Conservation (phyloP, 2,329 filamentous ascomycete species). For the Pseudocercospora cruenta region DNA sequence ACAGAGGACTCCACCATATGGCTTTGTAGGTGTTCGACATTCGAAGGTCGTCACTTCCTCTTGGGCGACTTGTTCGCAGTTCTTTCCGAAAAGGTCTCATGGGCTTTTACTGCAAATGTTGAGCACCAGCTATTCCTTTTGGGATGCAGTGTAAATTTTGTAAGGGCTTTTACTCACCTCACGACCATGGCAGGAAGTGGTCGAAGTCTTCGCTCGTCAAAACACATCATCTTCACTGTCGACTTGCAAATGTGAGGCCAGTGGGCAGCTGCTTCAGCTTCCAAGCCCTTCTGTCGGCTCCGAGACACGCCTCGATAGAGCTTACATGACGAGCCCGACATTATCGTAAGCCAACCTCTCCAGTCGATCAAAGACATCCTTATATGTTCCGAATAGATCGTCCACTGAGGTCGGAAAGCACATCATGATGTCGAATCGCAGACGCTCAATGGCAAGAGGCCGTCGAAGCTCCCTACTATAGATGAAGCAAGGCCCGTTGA, state of each 20-base stretch:
- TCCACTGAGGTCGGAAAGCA: constrained; percentile 23
- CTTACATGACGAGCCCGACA: constrained; percentile 22
- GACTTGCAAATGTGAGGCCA: constrained; percentile 18
- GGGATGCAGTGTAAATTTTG: not conserved
- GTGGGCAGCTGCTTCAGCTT: constrained; percentile 20
- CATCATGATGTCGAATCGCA: constrained; percentile 20
- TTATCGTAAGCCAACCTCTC: constrained; percentile 24
- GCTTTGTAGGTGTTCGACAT: too few species aligned
- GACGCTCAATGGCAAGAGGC: constrained; percentile 13
- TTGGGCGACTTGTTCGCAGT: not conserved
- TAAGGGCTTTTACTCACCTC: not conserved
- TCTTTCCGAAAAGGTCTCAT: not conserved
- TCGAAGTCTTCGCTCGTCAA: too few species aligned
- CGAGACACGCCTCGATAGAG: constrained; percentile 21
- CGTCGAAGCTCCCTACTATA: constrained; percentile 3
- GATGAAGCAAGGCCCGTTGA: constrained; percentile 18
- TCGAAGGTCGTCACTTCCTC: too few species aligned
- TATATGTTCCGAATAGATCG: constrained; percentile 24
- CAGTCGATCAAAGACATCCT: constrained; percentile 23
- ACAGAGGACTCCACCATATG: too few species aligned
- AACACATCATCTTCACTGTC: too few species aligned
- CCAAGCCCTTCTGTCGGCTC: constrained; percentile 21
- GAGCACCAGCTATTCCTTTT: not conserved
- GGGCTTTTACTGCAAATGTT: not conserved
- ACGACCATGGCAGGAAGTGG: not conserved